phyloP scores from a whole-genome alignment of 1,139 yeast species.

The Yamadazyma triangularis region DNA sequence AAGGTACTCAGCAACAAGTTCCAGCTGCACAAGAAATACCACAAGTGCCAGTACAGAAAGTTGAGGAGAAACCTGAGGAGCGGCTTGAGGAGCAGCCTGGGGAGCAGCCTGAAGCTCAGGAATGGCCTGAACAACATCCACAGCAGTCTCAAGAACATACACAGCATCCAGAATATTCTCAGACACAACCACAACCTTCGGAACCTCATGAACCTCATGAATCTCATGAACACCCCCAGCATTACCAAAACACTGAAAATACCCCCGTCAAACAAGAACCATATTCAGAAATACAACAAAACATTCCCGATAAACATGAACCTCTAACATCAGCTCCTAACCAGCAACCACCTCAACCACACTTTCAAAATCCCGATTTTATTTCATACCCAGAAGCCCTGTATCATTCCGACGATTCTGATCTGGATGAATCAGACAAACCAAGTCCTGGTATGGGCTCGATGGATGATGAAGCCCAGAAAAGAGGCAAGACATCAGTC shows the following conservation, averaged over 20 bases:
- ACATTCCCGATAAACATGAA: not conserved
- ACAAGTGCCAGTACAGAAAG: too few relatives aligned
- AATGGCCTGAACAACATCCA: not conserved
- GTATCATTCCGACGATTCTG: not conserved
- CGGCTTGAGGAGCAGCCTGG: too few relatives aligned
- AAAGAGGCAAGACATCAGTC: constrained; percentile 9
- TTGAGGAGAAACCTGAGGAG: not conserved
- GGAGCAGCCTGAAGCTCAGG: too few relatives aligned
- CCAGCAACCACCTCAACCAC: not conserved
- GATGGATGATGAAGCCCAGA: constrained; percentile 1
- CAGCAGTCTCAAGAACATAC: not conserved
- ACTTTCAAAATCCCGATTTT: too few relatives aligned
- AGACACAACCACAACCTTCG: not conserved
- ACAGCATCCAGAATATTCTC: not conserved
- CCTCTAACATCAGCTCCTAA: too few relatives aligned
- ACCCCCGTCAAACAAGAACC: not conserved
- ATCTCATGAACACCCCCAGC: not conserved
- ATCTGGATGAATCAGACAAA: not conserved
- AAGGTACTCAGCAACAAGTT: not conserved
- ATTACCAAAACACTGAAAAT: not conserved
- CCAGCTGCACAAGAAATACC: not conserved
- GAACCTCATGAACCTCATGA: too few relatives aligned
- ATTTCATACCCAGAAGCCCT: too few relatives aligned
- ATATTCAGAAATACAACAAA: too few relatives aligned
- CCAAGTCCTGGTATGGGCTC: not conserved